phyloP scores from a whole-genome alignment of 2,329 filamentous ascomycete species.

The Eutypella sp. region DNA sequence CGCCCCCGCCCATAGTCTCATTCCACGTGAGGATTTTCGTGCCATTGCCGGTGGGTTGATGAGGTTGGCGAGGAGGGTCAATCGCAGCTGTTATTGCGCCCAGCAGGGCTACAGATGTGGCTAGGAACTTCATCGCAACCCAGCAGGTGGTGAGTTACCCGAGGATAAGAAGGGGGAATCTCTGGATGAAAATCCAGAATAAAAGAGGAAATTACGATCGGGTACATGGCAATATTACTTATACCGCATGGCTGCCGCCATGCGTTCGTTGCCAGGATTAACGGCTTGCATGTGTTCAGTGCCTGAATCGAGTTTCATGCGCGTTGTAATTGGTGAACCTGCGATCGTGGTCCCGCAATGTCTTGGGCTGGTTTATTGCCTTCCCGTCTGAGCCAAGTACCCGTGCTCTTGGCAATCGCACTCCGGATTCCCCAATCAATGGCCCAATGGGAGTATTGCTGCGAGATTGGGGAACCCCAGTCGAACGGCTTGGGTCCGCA shows the following conservation, averaged over 20 bases:
- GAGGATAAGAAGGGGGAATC: neutral
- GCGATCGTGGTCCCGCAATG: neutral
- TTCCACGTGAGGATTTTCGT: conserved; percentile 55
- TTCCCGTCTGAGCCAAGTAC: neutral
- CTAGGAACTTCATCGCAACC: conserved; percentile 13
- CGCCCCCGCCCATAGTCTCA: conserved; percentile 46
- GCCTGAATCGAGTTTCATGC: neutral
- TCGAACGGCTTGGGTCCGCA: neutral
- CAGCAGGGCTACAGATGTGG: conserved; percentile 6
- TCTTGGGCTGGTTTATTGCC: neutral
- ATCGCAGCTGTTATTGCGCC: conserved; percentile 29
- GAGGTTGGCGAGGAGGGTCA: conserved; percentile 47
- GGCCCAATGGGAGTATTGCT: neutral
- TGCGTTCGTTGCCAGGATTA: neutral
- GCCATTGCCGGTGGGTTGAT: conserved; percentile 52
- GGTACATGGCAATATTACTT: neutral
- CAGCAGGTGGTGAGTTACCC: neutral
- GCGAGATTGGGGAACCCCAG: neutral
- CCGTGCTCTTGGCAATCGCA: neutral
- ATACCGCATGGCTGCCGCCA: neutral
- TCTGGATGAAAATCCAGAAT: neutral
- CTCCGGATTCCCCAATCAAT: neutral
- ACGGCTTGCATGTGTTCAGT: no score
- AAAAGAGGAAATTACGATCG: neutral
- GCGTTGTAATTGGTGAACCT: neutral